Evolutionary conservation across 495 filamentous ascomycete genomes (phyloP).

Genomic region (Xylaria longipes): DNA sequence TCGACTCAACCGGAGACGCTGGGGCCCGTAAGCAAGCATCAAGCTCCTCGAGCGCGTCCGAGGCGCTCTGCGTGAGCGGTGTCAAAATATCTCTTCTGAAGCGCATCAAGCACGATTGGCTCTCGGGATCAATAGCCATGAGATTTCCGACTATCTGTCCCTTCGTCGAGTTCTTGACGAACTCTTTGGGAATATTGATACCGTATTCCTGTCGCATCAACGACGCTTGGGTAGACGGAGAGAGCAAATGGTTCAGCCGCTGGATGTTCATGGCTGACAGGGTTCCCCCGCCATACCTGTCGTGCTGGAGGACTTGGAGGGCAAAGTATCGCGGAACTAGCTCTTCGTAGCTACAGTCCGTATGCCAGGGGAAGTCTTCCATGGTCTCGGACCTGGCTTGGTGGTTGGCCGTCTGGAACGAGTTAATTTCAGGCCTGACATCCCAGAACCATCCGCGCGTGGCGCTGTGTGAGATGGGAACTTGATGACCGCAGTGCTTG

Average conservation of each 20-base stretch:
- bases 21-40: too few relatives aligned
- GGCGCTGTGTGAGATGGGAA: not conserved
- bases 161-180: not conserved
- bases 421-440: not conserved
- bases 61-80: too few relatives aligned
- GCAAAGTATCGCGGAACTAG: constrained; percentile 30
- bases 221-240: not conserved
- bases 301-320: not conserved
- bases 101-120: too few relatives aligned
- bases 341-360: constrained; percentile 32
- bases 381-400: constrained; percentile 30
- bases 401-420: not conserved
- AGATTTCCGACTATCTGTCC: too few relatives aligned
- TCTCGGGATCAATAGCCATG: too few relatives aligned
- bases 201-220: not conserved
- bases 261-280: not conserved
- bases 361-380: constrained; percentile 32
- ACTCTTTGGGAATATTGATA: not conserved
- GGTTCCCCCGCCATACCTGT: not conserved
- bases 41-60: too few relatives aligned
- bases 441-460: not conserved
- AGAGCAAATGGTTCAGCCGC: not conserved
- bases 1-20: not conserved
- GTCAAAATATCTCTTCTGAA: too few relatives aligned
- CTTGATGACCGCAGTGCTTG: not conserved